Evolutionary conservation across 2,329 filamentous ascomycete species (phyloP).

Genomic region (Chaetomiaceae sp.): DNA sequence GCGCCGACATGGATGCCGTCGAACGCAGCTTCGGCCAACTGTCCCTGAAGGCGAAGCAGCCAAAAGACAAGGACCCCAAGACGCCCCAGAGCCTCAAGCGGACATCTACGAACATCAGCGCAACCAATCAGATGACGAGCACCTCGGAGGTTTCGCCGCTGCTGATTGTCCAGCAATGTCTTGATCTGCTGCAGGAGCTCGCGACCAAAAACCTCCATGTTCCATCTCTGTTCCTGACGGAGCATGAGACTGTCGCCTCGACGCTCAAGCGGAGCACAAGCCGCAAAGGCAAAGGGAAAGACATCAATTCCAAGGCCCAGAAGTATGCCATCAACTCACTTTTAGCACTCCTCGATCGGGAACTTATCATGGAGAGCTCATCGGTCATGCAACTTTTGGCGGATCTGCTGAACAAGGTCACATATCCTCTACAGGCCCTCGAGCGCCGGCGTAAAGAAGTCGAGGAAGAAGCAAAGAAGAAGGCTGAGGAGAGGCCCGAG

Average conservation of each 20-base stretch:
- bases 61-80: slow-evolving; percentile 64
- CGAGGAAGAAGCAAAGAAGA: slow-evolving; percentile 49
- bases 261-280: slow-evolving; percentile 71
- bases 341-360: slow-evolving; percentile 82
- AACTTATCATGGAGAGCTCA: slow-evolving; percentile 95
- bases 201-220: slow-evolving; percentile 82
- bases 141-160: slow-evolving; percentile 89
- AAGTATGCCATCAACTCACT: slow-evolving; percentile 92
- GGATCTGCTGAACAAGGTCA: slow-evolving; percentile 80
- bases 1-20: slow-evolving; percentile 85
- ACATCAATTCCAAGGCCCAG: slow-evolving; percentile 75
- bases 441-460: slow-evolving; percentile 79
- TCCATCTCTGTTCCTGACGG: slow-evolving; percentile 85
- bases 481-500: slow-evolving; percentile 40
- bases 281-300: slow-evolving; percentile 89
- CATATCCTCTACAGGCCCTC: slow-evolving; percentile 74
- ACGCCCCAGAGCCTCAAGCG: slow-evolving; percentile 79
- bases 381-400: slow-evolving; percentile 92
- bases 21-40: slow-evolving; percentile 94
- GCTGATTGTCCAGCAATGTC: slow-evolving; percentile 91
- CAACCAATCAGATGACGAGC: slow-evolving; percentile 44
- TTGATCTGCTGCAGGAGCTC: slow-evolving; percentile 78
- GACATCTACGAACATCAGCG: slow-evolving; percentile 57
- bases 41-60: slow-evolving; percentile 83
- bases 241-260: slow-evolving; percentile 73